Base-by-base conservation (phyloP, 805 yeast genomes). In the Yamadazyma akitaensis region DNA sequence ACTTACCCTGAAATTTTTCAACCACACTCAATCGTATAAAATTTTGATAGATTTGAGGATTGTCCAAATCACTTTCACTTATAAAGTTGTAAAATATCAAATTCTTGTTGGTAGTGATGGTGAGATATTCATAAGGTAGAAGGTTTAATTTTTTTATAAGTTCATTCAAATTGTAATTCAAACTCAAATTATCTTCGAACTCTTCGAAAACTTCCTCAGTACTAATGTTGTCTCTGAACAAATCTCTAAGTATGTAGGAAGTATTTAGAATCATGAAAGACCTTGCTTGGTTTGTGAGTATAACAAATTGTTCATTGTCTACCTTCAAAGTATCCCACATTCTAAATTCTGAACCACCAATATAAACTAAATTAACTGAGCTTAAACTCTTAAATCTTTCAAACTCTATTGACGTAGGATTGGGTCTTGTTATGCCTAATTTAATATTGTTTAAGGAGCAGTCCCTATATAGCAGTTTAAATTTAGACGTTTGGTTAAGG, bases 51-150 rank as follows among this genome's bases (percentile, higher is more conserved):
- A 52, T 38, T 24, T 50, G 51, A 5, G 56, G 56, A 40, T 52
- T 52, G 39, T 52, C 56, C 34, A 52, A 41, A 37, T 52, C 56
- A 42, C 56, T 50, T 44, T 52, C 56, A 46, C 53, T 50, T 19
- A 52, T 50, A 18, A 46, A 33, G 25, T 50, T 52, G 35, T 37
- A 43, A 26, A 52, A 52, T 8, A 50, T 30, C n/a, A 49, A 24
- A 16, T 50, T 50, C 13, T 43, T 44, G 31, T 43, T 37, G 17
- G 35, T 38, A 12, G 40, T 25, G 9, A 52, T 46, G 10, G 52
- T 50, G 14, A 52, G 28, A 24, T 48, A 50, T 24, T 50, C 53
- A 39, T 39, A 50, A 13, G 56, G 56, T 21, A 52, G 36, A 24
- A 52, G 37, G 41, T 48, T 46, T 12, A 47, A 33, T 12, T 21